These are phyloP conservation scores for Pleurotus tuoliensis DNA, from an alignment of 768 basidiomycete genomes.

Conservation along the genomic window DNA sequence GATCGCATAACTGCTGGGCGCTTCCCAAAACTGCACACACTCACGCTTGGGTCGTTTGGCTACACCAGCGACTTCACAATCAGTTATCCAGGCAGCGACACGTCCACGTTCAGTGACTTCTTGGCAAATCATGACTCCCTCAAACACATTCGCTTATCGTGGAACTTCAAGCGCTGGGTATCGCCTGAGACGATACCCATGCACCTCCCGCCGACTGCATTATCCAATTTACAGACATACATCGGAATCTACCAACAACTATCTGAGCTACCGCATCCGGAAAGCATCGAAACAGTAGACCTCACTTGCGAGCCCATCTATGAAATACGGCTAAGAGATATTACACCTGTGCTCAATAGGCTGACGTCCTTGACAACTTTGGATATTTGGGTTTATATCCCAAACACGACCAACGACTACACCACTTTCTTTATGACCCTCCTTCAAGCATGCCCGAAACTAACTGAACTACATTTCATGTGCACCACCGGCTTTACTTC, in stretches of 20 bases:
- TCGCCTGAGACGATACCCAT: constrained; percentile 36
- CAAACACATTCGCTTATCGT: constrained; percentile 40
- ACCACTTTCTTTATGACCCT: constrained; percentile 31
- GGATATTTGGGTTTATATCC: constrained; percentile 46
- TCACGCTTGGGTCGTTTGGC: constrained; percentile 48
- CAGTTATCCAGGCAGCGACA: constrained; percentile 25
- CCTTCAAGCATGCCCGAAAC: constrained; percentile 29
- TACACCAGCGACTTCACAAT: constrained; percentile 42
- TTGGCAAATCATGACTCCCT: constrained; percentile 34
- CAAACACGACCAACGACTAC: constrained; percentile 29
- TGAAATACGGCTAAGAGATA: constrained; percentile 25
- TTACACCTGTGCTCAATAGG: constrained; percentile 30
- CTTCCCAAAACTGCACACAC: constrained; percentile 37
- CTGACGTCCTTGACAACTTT: constrained; percentile 36
- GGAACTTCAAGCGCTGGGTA: constrained; percentile 51
- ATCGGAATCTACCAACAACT: constrained; percentile 47
- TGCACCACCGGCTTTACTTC: constrained; percentile 42
- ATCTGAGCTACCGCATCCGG: constrained; percentile 30
- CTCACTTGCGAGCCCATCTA: constrained; percentile 48
- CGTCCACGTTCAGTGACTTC: constrained; percentile 28
- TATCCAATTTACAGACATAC: constrained; percentile 37
- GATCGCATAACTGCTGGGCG: constrained; percentile 32
- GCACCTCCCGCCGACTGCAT: constrained; percentile 22
- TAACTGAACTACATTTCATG: constrained; percentile 49
- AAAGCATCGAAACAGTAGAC: constrained; percentile 36